phyloP scores from a whole-genome alignment of 129 eudicot genomes.

The Artemisia annua region DNA sequence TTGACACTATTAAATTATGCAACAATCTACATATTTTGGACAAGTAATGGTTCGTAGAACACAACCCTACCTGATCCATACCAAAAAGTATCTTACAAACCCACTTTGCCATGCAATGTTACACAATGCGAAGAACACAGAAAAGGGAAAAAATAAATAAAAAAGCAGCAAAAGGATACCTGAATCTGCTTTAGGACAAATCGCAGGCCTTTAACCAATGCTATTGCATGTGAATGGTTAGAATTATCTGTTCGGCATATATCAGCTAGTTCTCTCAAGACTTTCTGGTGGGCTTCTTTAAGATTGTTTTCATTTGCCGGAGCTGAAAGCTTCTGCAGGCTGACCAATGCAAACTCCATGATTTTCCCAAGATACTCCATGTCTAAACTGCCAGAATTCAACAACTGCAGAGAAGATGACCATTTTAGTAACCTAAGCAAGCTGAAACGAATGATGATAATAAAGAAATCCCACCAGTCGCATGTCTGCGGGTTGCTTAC shows the following conservation, averaged over 20 bases:
- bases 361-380: conserved; percentile 76
- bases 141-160: background rate
- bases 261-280: conserved; percentile 61
- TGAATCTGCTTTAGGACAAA: conserved; percentile 60
- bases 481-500: conserved; percentile 31
- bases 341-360: conserved; percentile 68
- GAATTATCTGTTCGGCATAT: conserved; percentile 50
- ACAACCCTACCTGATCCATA: no score
- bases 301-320: conserved; percentile 73
- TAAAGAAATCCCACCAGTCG: background rate
- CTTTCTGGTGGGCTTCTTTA: conserved; percentile 60
- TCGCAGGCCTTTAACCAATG: conserved; percentile 82
- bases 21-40: no score
- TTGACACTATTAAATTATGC: no score
- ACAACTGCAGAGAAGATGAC: conserved; percentile 42
- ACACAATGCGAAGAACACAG: background rate
- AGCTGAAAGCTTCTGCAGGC: conserved; percentile 90
- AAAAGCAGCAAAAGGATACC: conserved; percentile 26
- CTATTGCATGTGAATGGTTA: conserved; percentile 50
- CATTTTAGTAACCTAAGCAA: conserved; percentile 3
- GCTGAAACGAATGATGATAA: background rate
- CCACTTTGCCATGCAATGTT: background rate
- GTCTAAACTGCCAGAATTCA: conserved; percentile 69
- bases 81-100: no score
- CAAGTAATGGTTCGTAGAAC: no score